Evolutionary conservation across 2,329 filamentous ascomycete genomes (phyloP).

Genomic region (Ophiostoma tasmaniense): DNA sequence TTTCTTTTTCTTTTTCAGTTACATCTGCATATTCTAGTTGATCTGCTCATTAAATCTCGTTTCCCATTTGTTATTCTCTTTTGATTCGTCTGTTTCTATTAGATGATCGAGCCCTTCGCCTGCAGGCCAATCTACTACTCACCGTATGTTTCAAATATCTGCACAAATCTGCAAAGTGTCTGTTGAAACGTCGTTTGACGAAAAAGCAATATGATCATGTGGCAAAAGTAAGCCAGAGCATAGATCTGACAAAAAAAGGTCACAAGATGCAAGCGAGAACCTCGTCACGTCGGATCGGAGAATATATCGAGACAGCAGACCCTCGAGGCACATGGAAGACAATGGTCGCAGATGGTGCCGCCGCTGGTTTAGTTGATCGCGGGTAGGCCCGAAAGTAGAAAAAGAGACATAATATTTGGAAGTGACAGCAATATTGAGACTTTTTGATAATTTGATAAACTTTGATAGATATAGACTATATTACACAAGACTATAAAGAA

Average conservation of each 20-base stretch:
- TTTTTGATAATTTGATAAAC: neutral
- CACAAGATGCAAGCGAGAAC: neutral
- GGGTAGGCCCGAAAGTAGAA: neutral
- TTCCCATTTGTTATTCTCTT: neutral
- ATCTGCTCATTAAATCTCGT: neutral
- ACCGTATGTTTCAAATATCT: constrained; percentile 1
- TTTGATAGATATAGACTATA: neutral
- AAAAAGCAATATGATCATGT: neutral
- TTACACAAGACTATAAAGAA: neutral
- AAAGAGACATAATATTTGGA: neutral
- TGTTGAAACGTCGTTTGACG: neutral
- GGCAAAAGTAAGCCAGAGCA: neutral
- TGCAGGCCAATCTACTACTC: neutral
- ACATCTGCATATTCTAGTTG: neutral
- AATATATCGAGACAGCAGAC: neutral
- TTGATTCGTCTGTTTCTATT: neutral
- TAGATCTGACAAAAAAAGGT: neutral
- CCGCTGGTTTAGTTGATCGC: neutral
- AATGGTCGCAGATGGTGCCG: neutral
- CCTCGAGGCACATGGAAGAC: neutral
- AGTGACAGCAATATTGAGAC: neutral
- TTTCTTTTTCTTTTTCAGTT: neutral
- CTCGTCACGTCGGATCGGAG: neutral
- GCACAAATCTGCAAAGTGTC: neutral
- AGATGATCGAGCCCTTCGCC: neutral